phyloP scores from a whole-genome alignment of 495 filamentous ascomycete species.

The Sphaerosporella brunnea region DNA sequence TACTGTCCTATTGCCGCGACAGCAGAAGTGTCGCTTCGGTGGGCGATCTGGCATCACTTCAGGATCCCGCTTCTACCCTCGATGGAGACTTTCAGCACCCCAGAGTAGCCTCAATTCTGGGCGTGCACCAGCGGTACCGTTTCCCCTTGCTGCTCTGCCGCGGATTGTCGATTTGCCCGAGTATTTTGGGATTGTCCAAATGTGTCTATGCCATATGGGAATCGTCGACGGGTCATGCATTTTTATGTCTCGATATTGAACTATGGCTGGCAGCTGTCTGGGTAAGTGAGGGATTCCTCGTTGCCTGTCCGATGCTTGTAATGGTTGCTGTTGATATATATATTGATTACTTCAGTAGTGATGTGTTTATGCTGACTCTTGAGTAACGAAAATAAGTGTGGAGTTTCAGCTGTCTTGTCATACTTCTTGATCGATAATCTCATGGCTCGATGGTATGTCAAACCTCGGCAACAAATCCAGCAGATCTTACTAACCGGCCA shows the following conservation, averaged over 20 bases:
- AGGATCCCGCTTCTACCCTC: neutral
- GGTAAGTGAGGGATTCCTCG: constrained; percentile 37
- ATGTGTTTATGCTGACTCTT: neutral
- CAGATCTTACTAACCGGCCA: neutral
- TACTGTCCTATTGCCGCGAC: constrained; percentile 1
- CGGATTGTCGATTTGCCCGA: constrained; percentile 31
- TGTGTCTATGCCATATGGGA: constrained; percentile 17
- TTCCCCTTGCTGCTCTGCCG: constrained; percentile 44
- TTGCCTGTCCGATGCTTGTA: neutral
- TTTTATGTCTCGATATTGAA: constrained; percentile 31
- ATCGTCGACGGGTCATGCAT: neutral
- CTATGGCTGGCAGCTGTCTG: constrained; percentile 65
- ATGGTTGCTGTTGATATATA: neutral
- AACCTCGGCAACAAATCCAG: neutral
- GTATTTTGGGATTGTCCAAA: constrained; percentile 20
- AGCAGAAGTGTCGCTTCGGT: neutral
- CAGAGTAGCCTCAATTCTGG: constrained; percentile 46
- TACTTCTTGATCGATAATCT: constrained; percentile 85
- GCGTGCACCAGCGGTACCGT: constrained; percentile 44
- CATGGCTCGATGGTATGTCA: constrained; percentile 62
- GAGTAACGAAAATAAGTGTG: constrained; percentile 37
- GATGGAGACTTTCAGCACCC: constrained; percentile 30
- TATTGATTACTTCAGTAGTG: neutral
- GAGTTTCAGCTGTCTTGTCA: constrained; percentile 65
- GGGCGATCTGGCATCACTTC: neutral